phyloP scores from a whole-genome alignment of 495 filamentous ascomycete species.

The Xylaria grammica region DNA sequence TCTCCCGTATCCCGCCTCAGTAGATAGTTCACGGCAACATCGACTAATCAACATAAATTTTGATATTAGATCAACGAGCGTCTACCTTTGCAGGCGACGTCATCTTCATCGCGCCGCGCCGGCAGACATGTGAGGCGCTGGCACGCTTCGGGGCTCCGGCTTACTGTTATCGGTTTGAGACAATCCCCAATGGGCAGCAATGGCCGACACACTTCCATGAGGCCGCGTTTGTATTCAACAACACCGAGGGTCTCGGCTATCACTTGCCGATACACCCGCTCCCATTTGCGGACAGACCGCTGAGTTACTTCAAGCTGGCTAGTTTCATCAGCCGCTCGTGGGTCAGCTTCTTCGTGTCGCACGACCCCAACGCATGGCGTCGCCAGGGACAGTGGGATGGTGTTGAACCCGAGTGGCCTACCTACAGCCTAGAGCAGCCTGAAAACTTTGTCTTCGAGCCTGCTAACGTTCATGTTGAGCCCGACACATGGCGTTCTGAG shows the following conservation, averaged over 20 bases:
- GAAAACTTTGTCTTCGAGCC: background rate
- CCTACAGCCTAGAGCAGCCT: background rate
- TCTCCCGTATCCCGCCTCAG: too few relatives aligned
- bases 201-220: slow-evolving; percentile 46
- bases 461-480: background rate
- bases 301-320: slow-evolving; percentile 40
- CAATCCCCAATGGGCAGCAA: slow-evolving; percentile 30
- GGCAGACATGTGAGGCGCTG: too few relatives aligned
- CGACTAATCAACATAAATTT: too few relatives aligned
- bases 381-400: background rate
- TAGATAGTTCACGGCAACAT: too few relatives aligned
- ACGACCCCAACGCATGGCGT: slow-evolving; percentile 51
- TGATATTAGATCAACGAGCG: too few relatives aligned
- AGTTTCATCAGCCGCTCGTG: slow-evolving; percentile 49
- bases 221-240: slow-evolving; percentile 53
- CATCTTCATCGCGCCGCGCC: too few relatives aligned
- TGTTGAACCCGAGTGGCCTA: background rate
- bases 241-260: slow-evolving; percentile 43
- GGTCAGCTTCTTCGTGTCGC: slow-evolving; percentile 49
- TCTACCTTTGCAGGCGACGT: too few relatives aligned
- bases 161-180: slow-evolving; percentile 54
- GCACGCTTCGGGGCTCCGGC: too few relatives aligned
- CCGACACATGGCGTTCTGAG: background rate
- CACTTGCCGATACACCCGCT: background rate
- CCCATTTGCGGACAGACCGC: background rate